Evolutionary conservation across 208 protist species (phyloP).

Genomic region (Lotmaria passim): DNA sequence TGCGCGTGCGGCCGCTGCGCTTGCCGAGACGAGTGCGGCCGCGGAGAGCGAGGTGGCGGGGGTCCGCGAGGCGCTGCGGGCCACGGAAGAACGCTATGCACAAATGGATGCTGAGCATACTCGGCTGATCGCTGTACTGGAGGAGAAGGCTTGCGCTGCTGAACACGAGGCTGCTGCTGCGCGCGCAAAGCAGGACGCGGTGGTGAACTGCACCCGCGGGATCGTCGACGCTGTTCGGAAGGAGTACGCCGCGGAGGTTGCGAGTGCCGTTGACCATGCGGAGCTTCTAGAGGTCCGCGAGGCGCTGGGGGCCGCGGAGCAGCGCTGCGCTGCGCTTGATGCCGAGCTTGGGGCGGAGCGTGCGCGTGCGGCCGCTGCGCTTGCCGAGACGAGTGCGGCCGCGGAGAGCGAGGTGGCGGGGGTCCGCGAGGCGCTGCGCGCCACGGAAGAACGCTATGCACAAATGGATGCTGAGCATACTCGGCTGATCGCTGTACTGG

Average conservation of each 20-base stretch:
- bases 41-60: conserved; percentile 13
- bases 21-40: conserved; percentile 29
- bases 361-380: too few relatives aligned
- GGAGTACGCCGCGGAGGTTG: not conserved
- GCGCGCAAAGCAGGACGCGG: not conserved
- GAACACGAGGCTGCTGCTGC: not conserved
- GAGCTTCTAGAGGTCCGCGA: too few relatives aligned
- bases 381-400: conserved; percentile 29
- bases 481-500: not conserved
- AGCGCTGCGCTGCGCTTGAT: too few relatives aligned
- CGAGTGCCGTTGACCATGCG: too few relatives aligned
- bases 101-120: too few relatives aligned
- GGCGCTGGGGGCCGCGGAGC: too few relatives aligned
- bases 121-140: too few relatives aligned
- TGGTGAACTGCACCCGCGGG: not conserved
- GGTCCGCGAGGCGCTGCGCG: not conserved
- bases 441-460: not conserved
- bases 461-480: too few relatives aligned
- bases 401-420: conserved; percentile 13
- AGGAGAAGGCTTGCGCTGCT: not conserved
- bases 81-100: not conserved
- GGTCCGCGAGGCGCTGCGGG: not conserved
- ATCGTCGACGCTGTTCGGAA: not conserved
- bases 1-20: too few relatives aligned
- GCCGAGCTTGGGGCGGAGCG: too few relatives aligned